Percentiles rank a stretch among this genome's conserved stretches.
Conservation (phyloP, 306 rosid genomes). For the Argentina anserina region DNA sequence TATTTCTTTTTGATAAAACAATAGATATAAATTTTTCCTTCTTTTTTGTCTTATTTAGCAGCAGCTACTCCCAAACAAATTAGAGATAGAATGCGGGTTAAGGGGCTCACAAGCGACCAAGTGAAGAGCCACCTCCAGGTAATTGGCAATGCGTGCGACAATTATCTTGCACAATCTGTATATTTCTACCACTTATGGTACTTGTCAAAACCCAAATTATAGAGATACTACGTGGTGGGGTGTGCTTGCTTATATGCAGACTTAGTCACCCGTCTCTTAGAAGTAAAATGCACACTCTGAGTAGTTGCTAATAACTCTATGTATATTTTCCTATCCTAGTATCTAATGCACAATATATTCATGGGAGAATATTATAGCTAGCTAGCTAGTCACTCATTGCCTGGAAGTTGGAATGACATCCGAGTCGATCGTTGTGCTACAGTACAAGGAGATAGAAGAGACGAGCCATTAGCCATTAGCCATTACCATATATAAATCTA, state of each 20-base stretch:
- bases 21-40: too few relatives aligned
- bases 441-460: not conserved
- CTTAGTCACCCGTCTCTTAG: not conserved
- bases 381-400: not conserved
- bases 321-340: too few relatives aligned
- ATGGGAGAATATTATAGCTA: too few relatives aligned
- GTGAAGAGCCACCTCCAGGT: constrained; percentile 38
- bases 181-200: too few relatives aligned
- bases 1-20: too few relatives aligned
- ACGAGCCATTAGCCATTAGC: not conserved
- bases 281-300: not conserved
- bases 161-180: too few relatives aligned
- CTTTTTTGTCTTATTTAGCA: constrained; percentile 10
- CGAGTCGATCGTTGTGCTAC: not conserved
- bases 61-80: constrained; percentile 29
- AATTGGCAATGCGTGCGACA: not conserved
- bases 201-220: too few relatives aligned
- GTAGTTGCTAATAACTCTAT: not conserved
- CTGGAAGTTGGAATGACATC: not conserved
- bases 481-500: not conserved
- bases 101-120: constrained; percentile 26
- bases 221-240: not conserved
- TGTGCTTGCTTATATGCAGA: not conserved
- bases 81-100: constrained; percentile 12
- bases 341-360: too few relatives aligned